Evolutionary conservation across 2,329 filamentous ascomycete species (phyloP).

Genomic region (Amesomyces nigricolor): DNA sequence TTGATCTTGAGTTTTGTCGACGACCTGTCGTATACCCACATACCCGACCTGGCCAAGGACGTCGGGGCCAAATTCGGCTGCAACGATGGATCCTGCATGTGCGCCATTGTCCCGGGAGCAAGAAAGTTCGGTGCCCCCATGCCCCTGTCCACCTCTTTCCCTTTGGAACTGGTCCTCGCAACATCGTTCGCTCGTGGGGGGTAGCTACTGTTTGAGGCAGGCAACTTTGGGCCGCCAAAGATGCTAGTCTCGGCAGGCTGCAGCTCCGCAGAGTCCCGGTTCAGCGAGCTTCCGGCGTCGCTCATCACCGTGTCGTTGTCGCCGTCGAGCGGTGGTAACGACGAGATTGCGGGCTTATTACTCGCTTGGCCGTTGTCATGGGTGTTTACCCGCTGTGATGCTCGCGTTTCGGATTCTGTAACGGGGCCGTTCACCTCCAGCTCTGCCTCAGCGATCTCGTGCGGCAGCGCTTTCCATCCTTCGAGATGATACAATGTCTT

Average conservation of each 20-base stretch:
- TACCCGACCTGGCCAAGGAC: constrained; percentile 39
- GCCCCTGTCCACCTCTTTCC: constrained; percentile 30
- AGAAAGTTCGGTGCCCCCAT: constrained; percentile 28
- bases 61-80: constrained; percentile 29
- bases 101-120: background rate
- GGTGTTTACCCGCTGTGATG: constrained; percentile 39
- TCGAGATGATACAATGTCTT: constrained; percentile 74
- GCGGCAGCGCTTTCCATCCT: constrained; percentile 71
- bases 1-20: constrained; percentile 61
- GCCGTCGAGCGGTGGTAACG: constrained; percentile 33
- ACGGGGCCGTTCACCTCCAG: constrained; percentile 45
- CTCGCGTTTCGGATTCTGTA: constrained; percentile 28
- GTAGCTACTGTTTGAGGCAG: constrained; percentile 14
- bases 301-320: constrained; percentile 43
- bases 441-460: constrained; percentile 64
- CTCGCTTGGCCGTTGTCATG: constrained; percentile 45
- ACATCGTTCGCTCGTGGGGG: constrained; percentile 29
- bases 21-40: constrained; percentile 47
- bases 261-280: constrained; percentile 26
- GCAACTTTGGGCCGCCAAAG: constrained; percentile 28
- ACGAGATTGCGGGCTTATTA: constrained; percentile 50
- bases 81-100: constrained; percentile 28
- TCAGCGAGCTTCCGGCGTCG: constrained; percentile 30
- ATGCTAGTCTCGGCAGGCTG: constrained; percentile 26
- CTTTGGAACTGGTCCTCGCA: constrained; percentile 30